These are phyloP conservation scores for Eucalyptus pauciflora DNA, from an alignment of 345 rosid genomes.

Conservation along the genomic window DNA sequence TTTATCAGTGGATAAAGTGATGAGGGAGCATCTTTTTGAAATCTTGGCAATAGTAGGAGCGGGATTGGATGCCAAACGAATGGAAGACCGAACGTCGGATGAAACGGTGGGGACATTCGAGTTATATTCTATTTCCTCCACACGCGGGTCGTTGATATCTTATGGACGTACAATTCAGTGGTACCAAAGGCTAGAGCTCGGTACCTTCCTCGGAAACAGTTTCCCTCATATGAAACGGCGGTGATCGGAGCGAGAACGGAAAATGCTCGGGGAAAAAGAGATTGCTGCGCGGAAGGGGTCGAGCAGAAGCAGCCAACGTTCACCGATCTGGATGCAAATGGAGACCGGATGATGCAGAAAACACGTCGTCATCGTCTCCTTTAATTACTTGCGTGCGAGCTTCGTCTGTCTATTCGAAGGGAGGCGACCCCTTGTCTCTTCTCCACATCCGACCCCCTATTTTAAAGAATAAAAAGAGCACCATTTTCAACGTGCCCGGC, in stretches of 20 bases:
- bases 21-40: neutral
- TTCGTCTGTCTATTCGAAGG: neutral
- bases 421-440: neutral
- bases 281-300: accelerated
- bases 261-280: neutral
- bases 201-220: neutral
- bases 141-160: accelerated
- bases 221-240: neutral
- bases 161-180: neutral
- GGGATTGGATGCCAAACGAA: neutral
- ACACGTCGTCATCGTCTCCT: neutral
- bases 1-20: neutral
- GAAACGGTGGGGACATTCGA: neutral
- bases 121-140: neutral
- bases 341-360: neutral
- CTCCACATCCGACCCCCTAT: neutral
- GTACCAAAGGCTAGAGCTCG: neutral
- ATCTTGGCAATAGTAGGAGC: neutral
- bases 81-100: neutral
- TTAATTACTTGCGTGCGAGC: neutral
- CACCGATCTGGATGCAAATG: neutral
- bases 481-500: neutral
- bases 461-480: neutral
- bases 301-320: neutral
- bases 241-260: neutral